phyloP scores from a whole-genome alignment of 352 stramenopile species.

The Stramenopiles sp. region DNA sequence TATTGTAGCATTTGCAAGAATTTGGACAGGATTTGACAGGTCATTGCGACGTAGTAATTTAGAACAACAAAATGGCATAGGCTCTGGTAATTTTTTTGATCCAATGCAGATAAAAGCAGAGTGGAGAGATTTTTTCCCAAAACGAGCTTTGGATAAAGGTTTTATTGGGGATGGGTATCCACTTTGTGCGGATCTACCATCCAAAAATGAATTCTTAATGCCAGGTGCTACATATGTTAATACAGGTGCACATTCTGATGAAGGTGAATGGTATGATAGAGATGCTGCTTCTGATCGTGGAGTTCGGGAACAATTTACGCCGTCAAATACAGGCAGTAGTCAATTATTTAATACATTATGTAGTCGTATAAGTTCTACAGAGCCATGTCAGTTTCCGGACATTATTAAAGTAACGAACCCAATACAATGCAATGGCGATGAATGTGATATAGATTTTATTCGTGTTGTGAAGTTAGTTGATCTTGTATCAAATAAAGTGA shows the following conservation, averaged over 20 bases:
- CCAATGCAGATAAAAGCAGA: constrained; percentile 28
- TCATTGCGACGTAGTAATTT: constrained; percentile 22
- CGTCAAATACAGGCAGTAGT: not conserved
- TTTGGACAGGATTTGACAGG: constrained; percentile 35
- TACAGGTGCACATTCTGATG: not conserved
- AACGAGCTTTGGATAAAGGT: constrained; percentile 28
- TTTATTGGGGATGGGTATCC: constrained; percentile 36
- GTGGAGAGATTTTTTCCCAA: constrained; percentile 33
- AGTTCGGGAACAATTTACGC: not conserved
- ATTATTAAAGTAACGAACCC: constrained; percentile 22
- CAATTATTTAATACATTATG: not conserved
- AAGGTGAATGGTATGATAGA: not conserved
- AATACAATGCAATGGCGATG: constrained; percentile 17
- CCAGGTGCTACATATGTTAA: constrained; percentile 24
- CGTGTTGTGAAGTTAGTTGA: constrained; percentile 28
- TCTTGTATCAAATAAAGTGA: not conserved
- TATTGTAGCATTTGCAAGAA: constrained; percentile 29
- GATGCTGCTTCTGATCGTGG: not conserved
- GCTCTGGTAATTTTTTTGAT: constrained; percentile 28
- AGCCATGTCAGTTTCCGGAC: constrained; percentile 19
- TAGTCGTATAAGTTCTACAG: not conserved
- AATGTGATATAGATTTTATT: constrained; percentile 30
- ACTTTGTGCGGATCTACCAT: constrained; percentile 31
- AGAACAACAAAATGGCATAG: constrained; percentile 12
- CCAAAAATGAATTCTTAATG: constrained; percentile 25